Base-by-base conservation (phyloP, 2,329 filamentous ascomycete species). In the Diaporthe sp. region DNA sequence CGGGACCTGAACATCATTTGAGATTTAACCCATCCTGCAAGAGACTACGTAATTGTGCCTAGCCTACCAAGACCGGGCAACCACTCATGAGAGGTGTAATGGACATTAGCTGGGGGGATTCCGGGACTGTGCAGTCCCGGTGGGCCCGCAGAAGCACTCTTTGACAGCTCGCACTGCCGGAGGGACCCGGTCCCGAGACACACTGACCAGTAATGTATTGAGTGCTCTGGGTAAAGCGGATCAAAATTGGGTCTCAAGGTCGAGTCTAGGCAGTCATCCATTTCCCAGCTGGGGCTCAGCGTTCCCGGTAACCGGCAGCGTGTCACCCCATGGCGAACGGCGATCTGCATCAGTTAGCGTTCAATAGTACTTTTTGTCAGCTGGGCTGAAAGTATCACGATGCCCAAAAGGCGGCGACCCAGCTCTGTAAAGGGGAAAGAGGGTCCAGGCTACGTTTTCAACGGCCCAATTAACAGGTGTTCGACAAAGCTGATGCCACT, bases 321-420 rank as follows among this genome's bases (percentile, higher is more conserved):
- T 37, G 31, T 28, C 22, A 19, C 22, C 65, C 46, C 46, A n/a
- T 67, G 31, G 13, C 22, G 9, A 53, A 49, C 31, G 65, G n/a
- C 49, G 34, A 42, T 69, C 34, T 42, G n/a, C 65, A 46, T 31
- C 34, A 31, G 15, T 69, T 69, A 69, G 65, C 65, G 65, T 31
- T 39, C 49, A 55, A 39, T 55, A 55, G 65, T 51, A 28, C n/a
- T 39, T 28, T 19, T 25, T 2, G 28, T 69, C 49, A 69, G 65
- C 65, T 69, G 49, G 4, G n/a, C 17, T 22, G 46, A 53, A 69
- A 42, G 31, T 68, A 53, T 53, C 19, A 68, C 22, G 8, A 69
- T 22, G 13, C 34, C 31, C 31, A 22, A 28, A 53, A 22, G 5
- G n/a, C 4, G n/a, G 34, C 15, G 7, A n/a, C 0, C 2, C 2